Conservation (phyloP, 371 early-diverging fungal species). For the Mucor racemosus region DNA sequence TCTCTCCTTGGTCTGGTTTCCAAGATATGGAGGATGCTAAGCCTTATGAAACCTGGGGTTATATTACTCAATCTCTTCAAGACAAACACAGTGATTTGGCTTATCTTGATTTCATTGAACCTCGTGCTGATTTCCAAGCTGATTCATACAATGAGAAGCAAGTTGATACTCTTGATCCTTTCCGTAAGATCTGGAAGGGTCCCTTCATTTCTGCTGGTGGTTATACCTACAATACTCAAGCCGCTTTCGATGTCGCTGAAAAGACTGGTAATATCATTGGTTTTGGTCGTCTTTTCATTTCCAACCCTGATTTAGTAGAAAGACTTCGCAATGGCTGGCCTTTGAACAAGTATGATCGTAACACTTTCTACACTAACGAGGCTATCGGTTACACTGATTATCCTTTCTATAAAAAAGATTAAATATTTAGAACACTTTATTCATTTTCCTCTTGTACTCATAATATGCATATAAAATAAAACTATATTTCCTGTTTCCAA, state of each 20-base stretch:
- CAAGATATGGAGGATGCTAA: constrained; percentile 40
- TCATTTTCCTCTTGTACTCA: background rate
- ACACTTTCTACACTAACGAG: constrained; percentile 26
- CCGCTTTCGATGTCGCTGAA: constrained; percentile 25
- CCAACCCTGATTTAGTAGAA: constrained; percentile 34
- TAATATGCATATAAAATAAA: constrained; percentile 8
- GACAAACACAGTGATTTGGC: constrained; percentile 30
- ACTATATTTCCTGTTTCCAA: background rate
- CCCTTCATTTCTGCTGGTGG: constrained; percentile 44
- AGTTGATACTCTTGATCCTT: constrained; percentile 35
- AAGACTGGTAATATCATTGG: constrained; percentile 23
- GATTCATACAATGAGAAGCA: constrained; percentile 13
- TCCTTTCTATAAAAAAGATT: constrained; percentile 20
- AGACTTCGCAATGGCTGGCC: constrained; percentile 32
- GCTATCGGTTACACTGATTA: constrained; percentile 28
- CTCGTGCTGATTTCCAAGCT: constrained; percentile 23
- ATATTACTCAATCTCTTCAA: constrained; percentile 29
- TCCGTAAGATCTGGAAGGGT: constrained; percentile 43
- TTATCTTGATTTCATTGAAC: constrained; percentile 42
- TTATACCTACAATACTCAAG: constrained; percentile 28
- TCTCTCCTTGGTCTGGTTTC: constrained; percentile 30
- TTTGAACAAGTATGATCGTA: constrained; percentile 24
- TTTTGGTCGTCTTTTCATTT: constrained; percentile 31
- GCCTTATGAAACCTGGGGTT: constrained; percentile 42
- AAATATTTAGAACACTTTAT: background rate